Percentiles rank a stretch among this genome's conserved stretches.
These are phyloP conservation scores for Gentiana straminea DNA, from an alignment of 257 asterid genomes.

Conservation along the genomic window DNA sequence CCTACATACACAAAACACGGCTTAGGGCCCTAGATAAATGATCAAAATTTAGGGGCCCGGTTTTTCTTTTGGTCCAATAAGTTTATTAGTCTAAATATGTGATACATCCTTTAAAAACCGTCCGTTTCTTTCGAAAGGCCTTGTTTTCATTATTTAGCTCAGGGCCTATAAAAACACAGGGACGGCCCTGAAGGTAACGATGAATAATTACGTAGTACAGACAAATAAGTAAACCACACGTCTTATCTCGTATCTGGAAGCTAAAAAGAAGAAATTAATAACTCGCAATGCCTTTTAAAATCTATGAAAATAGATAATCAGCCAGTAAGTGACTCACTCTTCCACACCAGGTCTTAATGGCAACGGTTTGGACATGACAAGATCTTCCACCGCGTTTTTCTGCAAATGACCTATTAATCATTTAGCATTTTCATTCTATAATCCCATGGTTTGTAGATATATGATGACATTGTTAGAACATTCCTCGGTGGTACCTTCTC, in stretches of 20 bases:
- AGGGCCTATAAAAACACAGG: too few species aligned
- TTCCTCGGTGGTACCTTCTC: constrained; percentile 50
- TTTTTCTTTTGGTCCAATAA: too few species aligned
- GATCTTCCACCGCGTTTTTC: constrained; percentile 83
- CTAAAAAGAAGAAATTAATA: not conserved
- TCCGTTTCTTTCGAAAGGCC: too few species aligned
- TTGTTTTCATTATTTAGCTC: too few species aligned
- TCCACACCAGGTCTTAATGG: constrained; percentile 78
- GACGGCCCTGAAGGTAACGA: too few species aligned
- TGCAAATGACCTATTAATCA: constrained; percentile 35
- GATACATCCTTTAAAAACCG: too few species aligned
- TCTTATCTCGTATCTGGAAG: too few species aligned
- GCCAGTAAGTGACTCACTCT: constrained; percentile 46
- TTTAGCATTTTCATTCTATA: constrained; percentile 13
- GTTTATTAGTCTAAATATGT: too few species aligned
- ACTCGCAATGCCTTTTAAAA: too few species aligned
- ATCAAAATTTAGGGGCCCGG: too few species aligned
- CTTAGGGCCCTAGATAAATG: too few species aligned
- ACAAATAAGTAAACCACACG: not conserved
- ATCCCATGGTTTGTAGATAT: too few species aligned
- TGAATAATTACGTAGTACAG: not conserved
- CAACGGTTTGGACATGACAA: constrained; percentile 52
- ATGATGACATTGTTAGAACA: constrained; percentile 1
- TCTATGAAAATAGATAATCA: not conserved
- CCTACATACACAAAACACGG: constrained; percentile 26